phyloP scores from a whole-genome alignment of 2,329 filamentous ascomycete genomes.

The Beauveria sp. region DNA sequence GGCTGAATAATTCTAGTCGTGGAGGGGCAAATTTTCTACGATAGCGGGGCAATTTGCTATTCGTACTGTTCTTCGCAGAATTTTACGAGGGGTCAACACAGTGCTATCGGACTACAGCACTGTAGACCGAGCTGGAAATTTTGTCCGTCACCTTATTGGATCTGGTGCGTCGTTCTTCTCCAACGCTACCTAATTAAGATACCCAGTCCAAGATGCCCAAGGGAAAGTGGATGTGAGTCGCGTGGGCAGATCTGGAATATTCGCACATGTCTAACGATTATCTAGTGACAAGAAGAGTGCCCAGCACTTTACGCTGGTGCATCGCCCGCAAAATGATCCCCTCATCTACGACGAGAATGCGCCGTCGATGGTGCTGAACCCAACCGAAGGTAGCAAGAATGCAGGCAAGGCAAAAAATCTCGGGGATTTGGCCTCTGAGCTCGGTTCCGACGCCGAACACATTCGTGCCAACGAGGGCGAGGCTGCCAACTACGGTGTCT shows the following conservation, averaged over 20 bases:
- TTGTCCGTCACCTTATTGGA: slow-evolving; percentile 17
- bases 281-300: slow-evolving; percentile 79
- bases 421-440: slow-evolving; percentile 67
- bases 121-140: slow-evolving; percentile 19
- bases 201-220: slow-evolving; percentile 56
- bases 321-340: slow-evolving; percentile 95
- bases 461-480: slow-evolving; percentile 91
- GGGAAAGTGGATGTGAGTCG: slow-evolving; percentile 58
- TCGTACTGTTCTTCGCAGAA: slow-evolving; percentile 22
- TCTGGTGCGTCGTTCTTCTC: slow-evolving; percentile 12
- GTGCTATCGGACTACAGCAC: slow-evolving; percentile 19
- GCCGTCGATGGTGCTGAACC: slow-evolving; percentile 85
- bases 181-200: slow-evolving; percentile 14
- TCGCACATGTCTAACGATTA: slow-evolving; percentile 15
- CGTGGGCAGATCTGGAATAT: neutral
- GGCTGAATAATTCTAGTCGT: slow-evolving; percentile 35
- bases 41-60: slow-evolving; percentile 10
- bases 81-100: slow-evolving; percentile 15
- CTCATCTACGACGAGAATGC: slow-evolving; percentile 88
- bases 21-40: slow-evolving; percentile 42
- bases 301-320: slow-evolving; percentile 87
- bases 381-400: slow-evolving; percentile 36
- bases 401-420: slow-evolving; percentile 54
- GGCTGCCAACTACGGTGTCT: slow-evolving; percentile 88
- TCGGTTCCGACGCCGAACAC: slow-evolving; percentile 56